Base-by-base conservation (phyloP, 108 stramenopile species). In the Nitzschia sp. region DNA sequence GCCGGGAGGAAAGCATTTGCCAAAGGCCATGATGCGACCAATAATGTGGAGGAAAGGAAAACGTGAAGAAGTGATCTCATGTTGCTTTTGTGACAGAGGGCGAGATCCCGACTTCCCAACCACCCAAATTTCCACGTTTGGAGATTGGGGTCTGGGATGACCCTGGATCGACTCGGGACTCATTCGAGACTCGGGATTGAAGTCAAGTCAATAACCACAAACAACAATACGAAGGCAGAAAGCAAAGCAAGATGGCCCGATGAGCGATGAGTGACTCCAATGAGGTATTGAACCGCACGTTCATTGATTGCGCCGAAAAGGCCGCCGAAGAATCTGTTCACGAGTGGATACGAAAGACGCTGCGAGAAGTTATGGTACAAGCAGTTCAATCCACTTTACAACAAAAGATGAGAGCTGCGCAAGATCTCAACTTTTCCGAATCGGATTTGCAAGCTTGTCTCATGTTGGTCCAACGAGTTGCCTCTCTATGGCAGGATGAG, bases 341-440 rank as follows among this genome's bases (percentile, higher is more conserved):
- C 2, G 65, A 51, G 21, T 73, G 72, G 72, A 73, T 73, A 25
- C 64, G 65, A 10, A 43, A 48, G 26, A 61, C 65, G 20, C 51
- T 73, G 7, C 44, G 58, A 20, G 72, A 73, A 60, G 24, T 25
- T 15, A 59, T 73, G 22, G 8, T 73, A 37, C 72, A 66, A 39
- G 72, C 46, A 5, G n/a, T 73, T 10, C 53, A 59, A 48, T n/a
- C 38, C 37, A 24, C 7, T 1, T 62, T 60, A 39, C 15, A 34
- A 46, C 51, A 53, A 37, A 41, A 25, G 21, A 46, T 19, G 8
- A 19, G 17, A 25, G 51, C 20, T 17, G 1, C 50, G 5, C 51
- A 25, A 44, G 53, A 34, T 3, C 29, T 34, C 29, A 34, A 34
- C 29, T 59, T 37, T 41, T 51, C 44, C 20, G n/a, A 12, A 15